Evolutionary conservation across 108 stramenopile species (phyloP), one percentile per base, ranked within the genome.

Genomic region (Pseudonitzschia multistriata): DNA sequence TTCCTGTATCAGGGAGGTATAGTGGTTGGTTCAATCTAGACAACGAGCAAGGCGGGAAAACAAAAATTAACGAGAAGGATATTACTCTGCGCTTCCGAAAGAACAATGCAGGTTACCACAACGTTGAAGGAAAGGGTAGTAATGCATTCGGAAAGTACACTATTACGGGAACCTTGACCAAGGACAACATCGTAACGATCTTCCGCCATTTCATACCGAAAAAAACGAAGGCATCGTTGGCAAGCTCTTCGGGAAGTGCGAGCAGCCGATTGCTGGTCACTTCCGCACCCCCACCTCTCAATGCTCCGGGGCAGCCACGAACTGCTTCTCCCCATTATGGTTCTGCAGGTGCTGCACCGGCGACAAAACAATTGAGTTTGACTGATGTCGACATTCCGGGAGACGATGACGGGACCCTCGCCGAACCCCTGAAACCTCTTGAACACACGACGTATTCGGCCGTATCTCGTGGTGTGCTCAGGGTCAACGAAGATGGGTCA

Each of bases 71-170:
- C 13, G 93, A 94, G 66, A 68, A 82, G 39, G 90, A 94, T 67
- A 76, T 94, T 11, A 86, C 76, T 5, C 57, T 94, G 5, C 86
- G 86, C 49, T 94, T 94, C 59, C 66, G 79, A 52, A 83, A 82
- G 66, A 94, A 94, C 70, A 86, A 71, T 64, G 89, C 77, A 13
- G 93, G 93, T 2, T 90, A 81, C 66, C 77, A 88, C 74, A 94
- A 94, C 70, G 83, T 94, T n/a, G 93, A 94, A 65, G 93, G 93
- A 36, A 76, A 76, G 48, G 93, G 93, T 8, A 77, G 78, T 35
- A 94, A 94, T 55, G 76, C 76, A 0, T 94, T 78, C 73, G 93
- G 93, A 68, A 91, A 90, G 72, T 94, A 92, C 77, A 90, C 61
- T 19, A 94, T 94, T 59, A 83, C 87, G 1, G 93, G 93, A 4